A percentile compares a stretch with the other conserved stretches of the same genome.
Evolutionary conservation across 2,329 filamentous ascomycete species (phyloP).

Genomic region (Colletotrichum lentis): DNA sequence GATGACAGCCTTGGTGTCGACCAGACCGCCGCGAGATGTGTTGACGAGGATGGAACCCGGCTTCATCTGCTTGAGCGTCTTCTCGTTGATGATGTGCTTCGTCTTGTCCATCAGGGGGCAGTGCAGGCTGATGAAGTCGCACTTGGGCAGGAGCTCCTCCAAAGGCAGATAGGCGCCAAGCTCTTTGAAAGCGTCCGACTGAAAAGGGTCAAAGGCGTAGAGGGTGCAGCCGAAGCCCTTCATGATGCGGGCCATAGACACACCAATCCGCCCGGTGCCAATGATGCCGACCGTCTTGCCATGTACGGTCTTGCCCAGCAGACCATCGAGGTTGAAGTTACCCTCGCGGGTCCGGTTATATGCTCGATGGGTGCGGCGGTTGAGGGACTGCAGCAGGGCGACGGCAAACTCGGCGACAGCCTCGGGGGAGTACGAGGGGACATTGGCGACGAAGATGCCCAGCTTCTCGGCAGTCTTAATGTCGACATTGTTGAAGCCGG

Average conservation of each 20-base stretch:
- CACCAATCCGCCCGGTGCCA: conserved; percentile 71
- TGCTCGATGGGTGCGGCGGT: conserved; percentile 72
- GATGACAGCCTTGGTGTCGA: conserved; percentile 68
- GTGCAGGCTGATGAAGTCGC: conserved; percentile 71
- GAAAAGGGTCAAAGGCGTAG: conserved; percentile 68
- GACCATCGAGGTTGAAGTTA: conserved; percentile 72
- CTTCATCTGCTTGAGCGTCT: conserved; percentile 65
- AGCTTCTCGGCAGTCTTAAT: conserved; percentile 62
- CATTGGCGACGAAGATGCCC: conserved; percentile 69
- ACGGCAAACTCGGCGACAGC: conserved; percentile 75
- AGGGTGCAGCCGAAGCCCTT: conserved; percentile 70
- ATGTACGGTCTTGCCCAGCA: conserved; percentile 67
- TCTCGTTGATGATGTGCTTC: conserved; percentile 66
- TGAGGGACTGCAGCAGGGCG: conserved; percentile 72
- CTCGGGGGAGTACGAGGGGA: conserved; percentile 74
- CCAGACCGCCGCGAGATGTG: conserved; percentile 71
- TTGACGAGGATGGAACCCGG: conserved; percentile 69
- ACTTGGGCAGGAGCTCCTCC: conserved; percentile 60
- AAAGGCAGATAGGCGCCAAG: conserved; percentile 63
- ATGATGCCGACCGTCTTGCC: conserved; percentile 73
- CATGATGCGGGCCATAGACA: conserved; percentile 68
- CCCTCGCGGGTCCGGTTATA: conserved; percentile 74
- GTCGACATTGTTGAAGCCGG: conserved; percentile 74
- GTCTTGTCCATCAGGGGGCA: conserved; percentile 70
- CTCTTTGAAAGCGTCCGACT: conserved; percentile 57